Base-by-base conservation (phyloP, 1,284 basidiomycete species). In the Rugosomyces carneus region DNA sequence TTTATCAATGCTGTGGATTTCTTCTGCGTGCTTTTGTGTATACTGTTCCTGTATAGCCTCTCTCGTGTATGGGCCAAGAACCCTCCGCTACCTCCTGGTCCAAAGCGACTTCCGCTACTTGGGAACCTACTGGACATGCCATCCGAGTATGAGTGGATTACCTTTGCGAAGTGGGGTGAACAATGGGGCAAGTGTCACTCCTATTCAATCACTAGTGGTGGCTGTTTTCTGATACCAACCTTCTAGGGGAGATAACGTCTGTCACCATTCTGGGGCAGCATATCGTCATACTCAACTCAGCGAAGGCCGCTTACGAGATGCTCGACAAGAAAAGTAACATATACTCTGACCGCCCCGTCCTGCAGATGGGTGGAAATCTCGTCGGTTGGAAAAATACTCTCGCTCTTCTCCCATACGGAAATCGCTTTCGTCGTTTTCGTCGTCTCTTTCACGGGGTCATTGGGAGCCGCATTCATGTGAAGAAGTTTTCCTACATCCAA, bases 251-350 rank as follows among this genome's bases (percentile, higher is more conserved):
- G 44, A 75, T 85, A 19, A 70, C 73, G 45, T 78, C 77, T 36
- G 65, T 76, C 2, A 76, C 74, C 21, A 61, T 84, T 26, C 63
- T 84, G 13, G 81, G 81, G 1, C 80, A 81, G 50, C 68, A 76
- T 31, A 64, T 83, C 26, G 59, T 87, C 40, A 67, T 85, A 41
- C 57, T 87, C 26, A 83, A 81, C 59, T 78, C 74, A 7, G 63
- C 69, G 6, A 66, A 75, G 54, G 57, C 67, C 23, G 79, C 80
- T 2, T 56, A 66, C 41, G 80, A 81, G 35, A 68, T 87, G 61
- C 69, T 87, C 38, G 80, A 85, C 59, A 81, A 79, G 63, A 79
- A 81, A 55, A 78, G 78, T 47, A 65, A 74, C n/a, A 75, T 77
- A 42, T 85, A 84, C 60, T 84, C 84, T 5, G 80, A 82, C 53